phyloP scores from a whole-genome alignment of 23 red algal genomes.

The Chondrus crispus region DNA sequence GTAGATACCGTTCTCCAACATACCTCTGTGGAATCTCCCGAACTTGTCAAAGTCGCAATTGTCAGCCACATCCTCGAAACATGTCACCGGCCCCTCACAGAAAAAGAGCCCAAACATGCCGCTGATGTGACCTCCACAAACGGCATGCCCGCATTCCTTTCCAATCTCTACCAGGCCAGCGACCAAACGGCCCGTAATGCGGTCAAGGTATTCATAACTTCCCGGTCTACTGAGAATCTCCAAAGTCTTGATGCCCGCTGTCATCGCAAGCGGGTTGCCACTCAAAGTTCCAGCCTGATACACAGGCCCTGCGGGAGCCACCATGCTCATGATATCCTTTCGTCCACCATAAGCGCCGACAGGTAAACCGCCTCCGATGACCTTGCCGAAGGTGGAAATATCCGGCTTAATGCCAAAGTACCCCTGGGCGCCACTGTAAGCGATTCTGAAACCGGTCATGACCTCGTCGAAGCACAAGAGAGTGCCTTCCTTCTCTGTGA shows the following conservation, averaged over 20 bases:
- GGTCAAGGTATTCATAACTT: conserved; percentile 93
- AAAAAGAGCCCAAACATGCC: conserved; percentile 99
- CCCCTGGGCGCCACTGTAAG: conserved; percentile 86
- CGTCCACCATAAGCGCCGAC: conserved; percentile 98
- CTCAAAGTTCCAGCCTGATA: conserved; percentile 98
- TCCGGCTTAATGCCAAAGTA: conserved; percentile 94
- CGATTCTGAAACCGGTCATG: conserved; percentile 98
- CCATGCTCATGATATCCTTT: conserved; percentile 96
- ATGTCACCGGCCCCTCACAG: conserved; percentile 80
- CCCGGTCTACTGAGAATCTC: conserved; percentile 94
- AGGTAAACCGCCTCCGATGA: conserved; percentile 96
- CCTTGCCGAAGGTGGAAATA: conserved; percentile 97
- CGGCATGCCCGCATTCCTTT: conserved; percentile 78
- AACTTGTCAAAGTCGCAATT: conserved; percentile 96
- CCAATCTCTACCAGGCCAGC: conserved; percentile 77
- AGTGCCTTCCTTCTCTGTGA: conserved; percentile 78
- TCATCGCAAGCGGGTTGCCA: conserved; percentile 97
- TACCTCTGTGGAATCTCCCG: conserved; percentile 84
- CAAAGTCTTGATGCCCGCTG: conserved; percentile 98
- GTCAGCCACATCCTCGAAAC: conserved; percentile 88
- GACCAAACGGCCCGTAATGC: conserved; percentile 68
- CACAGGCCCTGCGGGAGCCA: conserved; percentile 93
- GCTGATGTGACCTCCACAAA: conserved; percentile 82
- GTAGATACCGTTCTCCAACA: conserved; percentile 95
- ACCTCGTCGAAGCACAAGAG: conserved; percentile 99